Evolutionary conservation across 495 filamentous ascomycete genomes (phyloP).

Genomic region (Penicillium longicatenatum): DNA sequence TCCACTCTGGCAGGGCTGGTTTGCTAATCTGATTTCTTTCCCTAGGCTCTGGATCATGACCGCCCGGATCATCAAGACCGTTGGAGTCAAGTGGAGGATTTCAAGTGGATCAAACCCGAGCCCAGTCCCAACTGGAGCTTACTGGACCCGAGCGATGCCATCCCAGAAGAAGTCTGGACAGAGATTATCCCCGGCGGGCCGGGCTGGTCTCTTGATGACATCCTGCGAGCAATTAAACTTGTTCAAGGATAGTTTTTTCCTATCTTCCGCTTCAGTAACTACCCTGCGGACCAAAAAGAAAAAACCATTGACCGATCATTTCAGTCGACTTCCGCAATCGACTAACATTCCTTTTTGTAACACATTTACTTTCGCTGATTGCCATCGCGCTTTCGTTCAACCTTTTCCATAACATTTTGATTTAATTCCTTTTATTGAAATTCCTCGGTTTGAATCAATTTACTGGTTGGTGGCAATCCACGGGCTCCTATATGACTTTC

Average conservation of each 20-base stretch:
- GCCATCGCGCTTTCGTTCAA: neutral
- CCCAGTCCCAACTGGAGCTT: slow-evolving; percentile 88
- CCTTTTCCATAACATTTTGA: neutral
- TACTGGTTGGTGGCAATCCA: neutral
- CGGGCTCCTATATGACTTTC: neutral
- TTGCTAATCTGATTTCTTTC: neutral
- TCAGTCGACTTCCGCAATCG: neutral
- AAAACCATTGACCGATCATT: neutral
- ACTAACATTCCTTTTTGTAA: neutral
- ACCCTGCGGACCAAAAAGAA: neutral
- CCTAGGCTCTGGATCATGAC: slow-evolving; percentile 41
- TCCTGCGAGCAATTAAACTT: slow-evolving; percentile 61
- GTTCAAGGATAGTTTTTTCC: slow-evolving; percentile 13
- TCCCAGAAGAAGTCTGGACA: slow-evolving; percentile 68
- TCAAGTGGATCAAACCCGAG: slow-evolving; percentile 90
- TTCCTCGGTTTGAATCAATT: neutral
- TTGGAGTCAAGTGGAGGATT: slow-evolving; percentile 92
- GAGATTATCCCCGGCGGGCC: slow-evolving; percentile 66
- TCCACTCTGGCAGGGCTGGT: neutral
- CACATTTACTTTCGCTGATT: neutral
- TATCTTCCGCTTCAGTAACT: neutral
- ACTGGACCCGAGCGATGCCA: slow-evolving; percentile 59
- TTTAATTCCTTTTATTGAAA: neutral
- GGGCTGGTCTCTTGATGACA: slow-evolving; percentile 64
- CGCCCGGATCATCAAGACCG: slow-evolving; percentile 54